phyloP scores from a whole-genome alignment of 441 rosid species.

The Pelargonium cotyledonis region DNA sequence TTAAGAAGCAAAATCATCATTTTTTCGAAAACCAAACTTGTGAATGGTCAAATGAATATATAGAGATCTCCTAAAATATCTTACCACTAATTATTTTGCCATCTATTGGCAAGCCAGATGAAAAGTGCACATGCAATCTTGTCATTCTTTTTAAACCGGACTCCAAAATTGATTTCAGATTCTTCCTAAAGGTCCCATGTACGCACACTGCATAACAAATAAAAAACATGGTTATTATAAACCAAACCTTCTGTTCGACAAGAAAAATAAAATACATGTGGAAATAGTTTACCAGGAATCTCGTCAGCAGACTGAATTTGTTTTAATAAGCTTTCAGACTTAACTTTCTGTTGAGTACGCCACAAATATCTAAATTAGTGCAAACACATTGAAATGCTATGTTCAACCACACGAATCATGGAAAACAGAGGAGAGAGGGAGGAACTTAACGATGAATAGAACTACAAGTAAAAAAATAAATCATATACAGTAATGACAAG shows the following conservation, averaged over 20 bases:
- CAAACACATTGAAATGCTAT: too few species aligned
- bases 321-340: slow-evolving; percentile 59
- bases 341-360: slow-evolving; percentile 46
- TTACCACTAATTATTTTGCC: slow-evolving; percentile 81
- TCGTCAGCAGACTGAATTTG: slow-evolving; percentile 68
- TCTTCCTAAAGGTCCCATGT: slow-evolving; percentile 76
- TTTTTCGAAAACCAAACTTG: background rate
- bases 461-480: too few species aligned
- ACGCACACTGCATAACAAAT: slow-evolving; percentile 47
- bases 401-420: too few species aligned
- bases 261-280: slow-evolving; percentile 1
- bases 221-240: background rate
- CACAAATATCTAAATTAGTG: too few species aligned
- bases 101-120: slow-evolving; percentile 71
- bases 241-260: background rate
- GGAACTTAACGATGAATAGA: too few species aligned
- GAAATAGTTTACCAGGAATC: slow-evolving; percentile 39
- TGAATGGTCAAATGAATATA: background rate
- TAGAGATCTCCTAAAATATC: slow-evolving; percentile 5
- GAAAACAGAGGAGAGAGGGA: too few species aligned
- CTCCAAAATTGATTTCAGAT: slow-evolving; percentile 59
- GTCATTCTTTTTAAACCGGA: slow-evolving; percentile 73
- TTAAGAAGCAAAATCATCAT: background rate
- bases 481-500: too few species aligned
- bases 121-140: slow-evolving; percentile 79